Conservation (phyloP, 2,329 filamentous ascomycete genomes). For the Penicillium sp. region DNA sequence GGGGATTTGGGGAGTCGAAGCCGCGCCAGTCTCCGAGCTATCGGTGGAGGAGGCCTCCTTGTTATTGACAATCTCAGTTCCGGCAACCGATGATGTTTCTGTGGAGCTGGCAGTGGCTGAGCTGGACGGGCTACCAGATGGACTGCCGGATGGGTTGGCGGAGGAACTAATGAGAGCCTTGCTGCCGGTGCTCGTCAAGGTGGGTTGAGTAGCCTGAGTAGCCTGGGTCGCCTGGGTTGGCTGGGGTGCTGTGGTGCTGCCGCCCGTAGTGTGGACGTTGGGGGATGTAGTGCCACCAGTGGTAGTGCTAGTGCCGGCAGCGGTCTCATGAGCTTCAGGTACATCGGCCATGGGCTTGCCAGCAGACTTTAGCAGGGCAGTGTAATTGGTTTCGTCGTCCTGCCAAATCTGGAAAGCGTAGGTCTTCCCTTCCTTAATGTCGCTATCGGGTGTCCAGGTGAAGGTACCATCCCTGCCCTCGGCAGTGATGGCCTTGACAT, state of each 20-base stretch:
- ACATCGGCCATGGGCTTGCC: slow-evolving; percentile 24
- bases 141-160: slow-evolving; percentile 10
- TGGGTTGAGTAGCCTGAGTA: slow-evolving; percentile 16
- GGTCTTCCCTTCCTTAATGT: slow-evolving; percentile 47
- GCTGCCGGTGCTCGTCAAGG: slow-evolving; percentile 59
- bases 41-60: slow-evolving; percentile 16
- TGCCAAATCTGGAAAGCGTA: slow-evolving; percentile 62
- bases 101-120: slow-evolving; percentile 20
- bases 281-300: not conserved
- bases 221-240: not conserved
- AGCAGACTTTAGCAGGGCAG: slow-evolving; percentile 50
- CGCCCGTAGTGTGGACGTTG: not conserved
- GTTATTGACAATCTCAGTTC: slow-evolving; percentile 8
- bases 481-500: slow-evolving; percentile 50
- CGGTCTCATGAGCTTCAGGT: slow-evolving; percentile 6
- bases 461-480: slow-evolving; percentile 48
- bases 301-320: not conserved
- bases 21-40: slow-evolving; percentile 19
- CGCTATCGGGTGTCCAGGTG: slow-evolving; percentile 52
- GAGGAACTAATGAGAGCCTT: slow-evolving; percentile 49
- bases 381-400: slow-evolving; percentile 55
- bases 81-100: slow-evolving; percentile 12
- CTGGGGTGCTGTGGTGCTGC: slow-evolving; percentile 10
- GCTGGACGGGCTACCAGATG: slow-evolving; percentile 24
- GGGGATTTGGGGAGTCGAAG: slow-evolving; percentile 31